phyloP scores from a whole-genome alignment of 1,284 basidiomycete genomes.

The Trichosporon coremiiforme region DNA sequence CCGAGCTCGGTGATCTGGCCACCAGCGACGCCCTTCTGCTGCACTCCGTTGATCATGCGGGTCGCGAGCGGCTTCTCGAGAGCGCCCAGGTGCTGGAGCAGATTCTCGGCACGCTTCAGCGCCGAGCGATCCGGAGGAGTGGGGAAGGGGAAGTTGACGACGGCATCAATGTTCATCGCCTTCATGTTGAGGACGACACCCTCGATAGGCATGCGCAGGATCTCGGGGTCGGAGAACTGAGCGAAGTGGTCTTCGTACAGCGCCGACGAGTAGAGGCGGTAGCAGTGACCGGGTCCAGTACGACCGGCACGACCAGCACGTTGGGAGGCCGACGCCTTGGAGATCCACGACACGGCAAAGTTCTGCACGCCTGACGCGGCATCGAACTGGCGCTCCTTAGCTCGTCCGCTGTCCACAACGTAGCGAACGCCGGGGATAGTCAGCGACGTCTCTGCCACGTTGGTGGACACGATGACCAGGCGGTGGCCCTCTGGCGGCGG shows the following conservation, averaged over 20 bases:
- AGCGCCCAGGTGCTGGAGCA: constrained; percentile 82
- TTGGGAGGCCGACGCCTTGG: constrained; percentile 73
- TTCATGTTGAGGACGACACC: constrained; percentile 99
- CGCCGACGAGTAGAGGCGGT: constrained; percentile 71
- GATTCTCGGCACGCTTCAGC: constrained; percentile 78
- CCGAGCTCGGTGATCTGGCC: constrained; percentile 85
- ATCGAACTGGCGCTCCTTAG: constrained; percentile 76
- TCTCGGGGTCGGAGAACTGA: constrained; percentile 85
- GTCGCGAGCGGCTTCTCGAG: constrained; percentile 60
- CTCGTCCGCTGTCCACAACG: constrained; percentile 73
- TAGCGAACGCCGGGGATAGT: constrained; percentile 77
- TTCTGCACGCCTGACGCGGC: constrained; percentile 66
- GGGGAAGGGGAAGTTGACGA: constrained; percentile 97
- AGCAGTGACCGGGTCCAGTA: constrained; percentile 77
- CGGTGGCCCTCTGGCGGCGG: constrained; percentile 66
- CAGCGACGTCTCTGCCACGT: constrained; percentile 76
- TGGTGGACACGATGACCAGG: constrained; percentile 73
- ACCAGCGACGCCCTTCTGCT: constrained; percentile 55
- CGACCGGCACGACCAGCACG: constrained; percentile 74
- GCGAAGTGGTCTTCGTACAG: constrained; percentile 92
- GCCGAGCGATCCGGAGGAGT: constrained; percentile 85
- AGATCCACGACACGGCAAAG: constrained; percentile 73
- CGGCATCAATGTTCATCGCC: constrained; percentile 96
- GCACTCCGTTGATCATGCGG: constrained; percentile 53
- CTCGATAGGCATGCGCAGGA: constrained; percentile 93